Evolutionary conservation across 2,329 filamentous ascomycete genomes (phyloP), one percentile per base, ranked within the genome.

Genomic region (Neofusicoccum cordaticola): DNA sequence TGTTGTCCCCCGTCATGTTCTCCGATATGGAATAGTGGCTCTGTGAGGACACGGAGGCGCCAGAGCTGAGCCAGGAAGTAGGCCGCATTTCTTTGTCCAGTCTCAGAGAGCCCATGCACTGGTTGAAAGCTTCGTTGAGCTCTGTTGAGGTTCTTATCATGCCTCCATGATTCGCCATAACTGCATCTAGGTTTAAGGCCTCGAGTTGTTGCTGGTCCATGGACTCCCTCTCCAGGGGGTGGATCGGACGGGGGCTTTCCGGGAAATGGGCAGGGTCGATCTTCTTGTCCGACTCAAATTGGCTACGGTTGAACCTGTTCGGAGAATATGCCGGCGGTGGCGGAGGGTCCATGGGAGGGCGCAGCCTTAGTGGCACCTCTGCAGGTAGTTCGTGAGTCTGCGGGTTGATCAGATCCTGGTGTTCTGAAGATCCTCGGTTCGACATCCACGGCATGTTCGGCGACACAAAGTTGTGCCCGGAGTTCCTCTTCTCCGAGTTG

Each of bases 241-340:
- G 63, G 6, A 51, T 47, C 9, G 63, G 63, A 8, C 63, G 52
- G 2, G 44, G 63, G n/a, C 48, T 53, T 9, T 53, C 61, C 22
- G 61, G 61, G 48, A 63, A 63, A n/a, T 63, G 47, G 9, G 47
- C n/a, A 37, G 61, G 47, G 5, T 44, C 37, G 35, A 51, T 19
- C 8, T 60, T 60, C 31, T 37, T 60, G 31, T 60, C 56, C 15
- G 56, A 60, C 12, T 60, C 56, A 8, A 60, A 60, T 1, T 47
- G 27, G 13, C 56, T 31, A 3, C 42, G 56, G 42, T 37, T 45
- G 42, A 60, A 60, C n/a, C 56, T 45, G 56, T 22, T 51, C 15
- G 63, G 52, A 27, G 63, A 64, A 27, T 64, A 64, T 15, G 63
- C 63, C 9, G 63, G 63, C 35, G 63, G 63, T 44, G 41, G 62